A percentile compares a stretch with the other conserved stretches of the same genome.
Evolutionary conservation across 176 grass and related monocot species (phyloP).

Genomic region (Cenchrus americanus): DNA sequence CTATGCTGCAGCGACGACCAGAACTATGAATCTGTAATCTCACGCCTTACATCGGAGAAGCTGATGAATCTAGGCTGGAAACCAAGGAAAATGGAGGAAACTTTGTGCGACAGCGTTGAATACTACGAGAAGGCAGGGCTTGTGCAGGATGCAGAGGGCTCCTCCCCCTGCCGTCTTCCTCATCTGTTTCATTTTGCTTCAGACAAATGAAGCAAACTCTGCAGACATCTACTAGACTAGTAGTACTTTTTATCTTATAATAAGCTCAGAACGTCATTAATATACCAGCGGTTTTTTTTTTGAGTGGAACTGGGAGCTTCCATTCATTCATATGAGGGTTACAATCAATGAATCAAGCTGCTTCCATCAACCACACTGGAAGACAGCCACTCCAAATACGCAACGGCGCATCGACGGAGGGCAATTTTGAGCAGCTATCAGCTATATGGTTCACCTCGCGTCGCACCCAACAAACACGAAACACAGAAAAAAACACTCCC

Average conservation of each 20-base stretch:
- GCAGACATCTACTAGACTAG: neutral
- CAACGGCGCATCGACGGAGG: too few relatives aligned
- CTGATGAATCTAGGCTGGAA: constrained; percentile 51
- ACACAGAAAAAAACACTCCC: too few relatives aligned
- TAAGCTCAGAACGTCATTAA: neutral
- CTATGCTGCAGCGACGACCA: constrained; percentile 1
- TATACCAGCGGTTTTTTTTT: neutral
- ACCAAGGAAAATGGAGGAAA: constrained; percentile 42
- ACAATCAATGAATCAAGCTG: too few relatives aligned
- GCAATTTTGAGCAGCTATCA: too few relatives aligned
- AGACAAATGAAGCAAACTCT: neutral
- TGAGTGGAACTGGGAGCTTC: too few relatives aligned
- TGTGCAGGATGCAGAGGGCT: constrained; percentile 23
- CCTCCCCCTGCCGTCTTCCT: neutral
- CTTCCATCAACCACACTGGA: too few relatives aligned
- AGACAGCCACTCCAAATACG: too few relatives aligned
- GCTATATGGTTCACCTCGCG: too few relatives aligned
- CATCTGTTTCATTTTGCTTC: constrained; percentile 8
- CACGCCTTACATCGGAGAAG: constrained; percentile 33
- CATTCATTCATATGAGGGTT: too few relatives aligned
- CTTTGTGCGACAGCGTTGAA: constrained; percentile 29
- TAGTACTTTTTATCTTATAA: neutral
- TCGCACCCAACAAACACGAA: too few relatives aligned
- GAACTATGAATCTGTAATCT: neutral
- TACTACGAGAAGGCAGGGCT: constrained; percentile 42